These are phyloP conservation scores for Carex parvula DNA, from an alignment of 176 grass and related monocot genomes.

Conservation along the genomic window DNA sequence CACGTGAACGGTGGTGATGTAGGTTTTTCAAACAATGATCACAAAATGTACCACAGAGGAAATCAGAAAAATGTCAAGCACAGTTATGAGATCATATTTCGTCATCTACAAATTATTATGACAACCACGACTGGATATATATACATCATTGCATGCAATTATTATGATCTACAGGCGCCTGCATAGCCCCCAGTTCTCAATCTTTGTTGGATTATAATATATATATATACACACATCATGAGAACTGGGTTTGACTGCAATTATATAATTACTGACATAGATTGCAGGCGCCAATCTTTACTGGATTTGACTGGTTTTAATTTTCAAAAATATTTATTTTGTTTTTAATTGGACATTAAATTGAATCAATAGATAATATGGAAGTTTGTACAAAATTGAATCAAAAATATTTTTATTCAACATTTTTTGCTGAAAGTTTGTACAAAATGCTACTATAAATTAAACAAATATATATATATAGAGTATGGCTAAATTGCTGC, in stretches of 20 bases:
- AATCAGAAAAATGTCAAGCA: background rate
- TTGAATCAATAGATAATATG: background rate
- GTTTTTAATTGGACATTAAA: background rate
- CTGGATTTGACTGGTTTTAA: background rate
- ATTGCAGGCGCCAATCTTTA: background rate
- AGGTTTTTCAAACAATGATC: too few relatives aligned
- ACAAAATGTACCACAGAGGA: background rate
- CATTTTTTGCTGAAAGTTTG: background rate
- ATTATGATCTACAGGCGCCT: background rate
- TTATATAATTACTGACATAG: background rate
- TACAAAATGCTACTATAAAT: background rate
- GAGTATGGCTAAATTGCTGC: too few relatives aligned
- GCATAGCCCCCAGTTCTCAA: background rate
- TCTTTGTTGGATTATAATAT: conserved; percentile 17
- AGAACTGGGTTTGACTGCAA: too few relatives aligned
- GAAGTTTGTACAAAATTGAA: too few relatives aligned
- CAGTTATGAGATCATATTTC: conserved; percentile 1
- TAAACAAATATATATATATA: background rate
- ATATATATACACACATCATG: background rate
- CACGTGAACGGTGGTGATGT: too few relatives aligned
- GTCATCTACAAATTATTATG: conserved; percentile 11
- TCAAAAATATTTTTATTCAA: background rate
- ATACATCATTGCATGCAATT: conserved; percentile 3
- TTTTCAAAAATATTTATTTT: background rate
- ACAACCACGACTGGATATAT: background rate